phyloP scores from a whole-genome alignment of 2,329 filamentous ascomycete species.

The Penicillium polonicum region DNA sequence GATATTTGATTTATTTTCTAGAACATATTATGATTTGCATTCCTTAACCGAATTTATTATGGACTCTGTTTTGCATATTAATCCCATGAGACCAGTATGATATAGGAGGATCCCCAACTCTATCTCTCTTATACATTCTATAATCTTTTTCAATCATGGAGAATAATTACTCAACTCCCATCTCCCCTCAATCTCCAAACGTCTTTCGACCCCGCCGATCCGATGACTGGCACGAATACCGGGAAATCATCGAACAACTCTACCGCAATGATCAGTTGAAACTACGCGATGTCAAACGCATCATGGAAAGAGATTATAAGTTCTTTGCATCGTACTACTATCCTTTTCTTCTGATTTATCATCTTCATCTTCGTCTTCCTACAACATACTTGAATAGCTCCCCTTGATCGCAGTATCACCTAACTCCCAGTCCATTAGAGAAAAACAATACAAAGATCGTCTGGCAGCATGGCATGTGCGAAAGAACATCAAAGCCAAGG shows the following conservation, averaged over 20 bases:
- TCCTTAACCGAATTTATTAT: constrained; percentile 2
- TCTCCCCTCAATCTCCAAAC: constrained; percentile 14
- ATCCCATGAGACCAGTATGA: constrained; percentile 5
- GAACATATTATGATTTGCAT: constrained; percentile 8
- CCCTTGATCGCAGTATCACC: constrained; percentile 7
- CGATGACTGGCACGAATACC: constrained; percentile 40
- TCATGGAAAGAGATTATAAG: constrained; percentile 39
- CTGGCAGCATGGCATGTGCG: constrained; percentile 39
- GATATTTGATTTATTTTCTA: neutral
- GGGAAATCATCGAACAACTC: constrained; percentile 36
- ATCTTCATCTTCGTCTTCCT: constrained; percentile 2
- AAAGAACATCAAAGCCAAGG: constrained; percentile 41
- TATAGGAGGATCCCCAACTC: neutral
- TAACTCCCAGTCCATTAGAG: constrained; percentile 27
- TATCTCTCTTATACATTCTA: neutral
- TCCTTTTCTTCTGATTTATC: constrained; percentile 11
- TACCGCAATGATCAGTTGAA: constrained; percentile 39
- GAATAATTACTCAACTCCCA: constrained; percentile 13
- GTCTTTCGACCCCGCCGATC: constrained; percentile 38
- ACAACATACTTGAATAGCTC: no score
- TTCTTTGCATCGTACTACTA: constrained; percentile 37
- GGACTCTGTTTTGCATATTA: neutral
- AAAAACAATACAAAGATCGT: constrained; percentile 43
- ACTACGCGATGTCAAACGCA: constrained; percentile 37
- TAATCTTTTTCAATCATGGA: constrained; percentile 11